Base-by-base conservation (phyloP, 2,329 filamentous ascomycete genomes). In the Tolypocladium nubicola region DNA sequence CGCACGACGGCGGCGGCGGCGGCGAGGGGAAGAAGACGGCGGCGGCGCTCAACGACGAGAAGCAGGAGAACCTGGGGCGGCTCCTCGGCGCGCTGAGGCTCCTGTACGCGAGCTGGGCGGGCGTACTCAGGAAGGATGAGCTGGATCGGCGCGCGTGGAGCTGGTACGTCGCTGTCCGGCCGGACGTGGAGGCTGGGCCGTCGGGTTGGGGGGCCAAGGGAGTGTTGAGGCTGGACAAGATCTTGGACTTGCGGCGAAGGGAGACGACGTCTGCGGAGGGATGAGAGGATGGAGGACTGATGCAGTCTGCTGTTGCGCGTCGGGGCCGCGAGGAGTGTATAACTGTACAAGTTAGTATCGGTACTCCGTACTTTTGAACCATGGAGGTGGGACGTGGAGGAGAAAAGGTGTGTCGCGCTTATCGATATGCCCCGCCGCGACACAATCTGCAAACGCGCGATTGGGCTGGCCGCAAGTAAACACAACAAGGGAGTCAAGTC, bases 121-220 rank as follows among this genome's bases (percentile, higher is more conserved):
- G 75, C n/a, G 78, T 83, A 37, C 68, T 95, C 39, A 77, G 72
- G 33, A 72, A 74, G 4, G 76, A 80, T 19, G 89, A 96, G 64
- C 74, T 96, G 55, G 89, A 96, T 67, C 79, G 79, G 60, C 81
- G 85, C 59, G 88, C 89, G 21, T 95, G 90, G 89, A 75, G 75
- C 13, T 96, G 90, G 90, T 96, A 96, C 70, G 76, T 87, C 1
- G 79, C 81, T 26, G 83, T 92, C 23, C 77, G 91, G 61, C 90
- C 90, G 1, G 85, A 89, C 23, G 87, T 96, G 2, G 84, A 88
- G 58, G 73, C 78, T 57, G 91, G 90, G 0, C 82, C 83, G 53
- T 82, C 84, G 23, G 90, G 91, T 1, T 96, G 90, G 90, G 90
- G 90, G 35, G 88, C 87, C 14, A 94, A 93, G 70, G 89, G 88